Conservation (phyloP, 805 yeast genomes). For the Nakazawaea holstii region DNA sequence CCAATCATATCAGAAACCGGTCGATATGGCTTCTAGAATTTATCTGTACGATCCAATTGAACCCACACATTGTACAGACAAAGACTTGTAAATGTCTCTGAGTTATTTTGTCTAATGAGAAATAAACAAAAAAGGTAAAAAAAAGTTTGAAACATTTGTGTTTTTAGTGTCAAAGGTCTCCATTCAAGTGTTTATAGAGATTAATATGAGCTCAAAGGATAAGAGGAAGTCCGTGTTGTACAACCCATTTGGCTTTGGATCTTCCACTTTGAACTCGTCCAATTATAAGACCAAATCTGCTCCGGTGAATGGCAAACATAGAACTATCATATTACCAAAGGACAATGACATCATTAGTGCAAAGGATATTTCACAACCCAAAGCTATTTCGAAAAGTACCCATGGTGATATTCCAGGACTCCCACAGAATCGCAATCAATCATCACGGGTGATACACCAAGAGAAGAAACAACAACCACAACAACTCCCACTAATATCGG, state of each 20-base stretch:
- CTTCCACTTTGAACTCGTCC: not conserved
- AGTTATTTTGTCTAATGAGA: too few species aligned
- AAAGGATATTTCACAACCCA: not conserved
- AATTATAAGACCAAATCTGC: not conserved
- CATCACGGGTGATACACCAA: not conserved
- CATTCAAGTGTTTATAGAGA: too few species aligned
- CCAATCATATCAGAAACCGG: too few species aligned
- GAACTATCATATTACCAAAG: constrained; percentile 8
- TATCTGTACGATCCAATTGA: too few species aligned
- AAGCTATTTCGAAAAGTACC: not conserved
- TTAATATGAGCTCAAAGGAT: not conserved
- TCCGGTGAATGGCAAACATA: not conserved
- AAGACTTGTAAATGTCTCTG: too few species aligned
- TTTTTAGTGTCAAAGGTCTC: too few species aligned
- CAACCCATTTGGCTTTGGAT: constrained; percentile 8
- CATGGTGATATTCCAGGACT: not conserved
- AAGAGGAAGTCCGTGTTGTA: not conserved
- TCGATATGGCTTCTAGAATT: too few species aligned
- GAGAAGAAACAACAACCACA: not conserved
- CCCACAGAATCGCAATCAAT: not conserved
- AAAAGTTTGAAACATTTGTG: too few species aligned
- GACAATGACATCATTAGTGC: constrained; percentile 1
- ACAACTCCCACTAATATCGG: not conserved
- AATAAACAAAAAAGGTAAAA: too few species aligned
- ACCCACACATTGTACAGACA: too few species aligned